Evolutionary conservation across 1,139 yeast species (phyloP), one percentile per base, ranked within the genome.

Genomic region (Candida tropicalis): DNA sequence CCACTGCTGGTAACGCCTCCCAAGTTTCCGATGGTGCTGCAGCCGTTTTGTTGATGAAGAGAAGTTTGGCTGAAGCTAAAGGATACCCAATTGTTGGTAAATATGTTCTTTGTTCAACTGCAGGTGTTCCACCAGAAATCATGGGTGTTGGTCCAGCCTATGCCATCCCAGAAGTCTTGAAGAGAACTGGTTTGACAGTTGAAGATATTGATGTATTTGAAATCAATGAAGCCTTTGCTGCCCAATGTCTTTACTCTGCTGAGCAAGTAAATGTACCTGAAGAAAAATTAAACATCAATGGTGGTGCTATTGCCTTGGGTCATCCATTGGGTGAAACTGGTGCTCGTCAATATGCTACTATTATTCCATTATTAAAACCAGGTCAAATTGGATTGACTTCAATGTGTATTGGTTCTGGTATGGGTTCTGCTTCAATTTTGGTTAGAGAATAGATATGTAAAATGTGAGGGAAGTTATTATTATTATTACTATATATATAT

Each of bases 331-430:
- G 98, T 47, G 84, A 91, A 57, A 91, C 98, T 35, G 98, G 98
- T 61, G 91, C 97, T 16, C 84, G 98, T 69, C 97, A 90, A 70
- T 77, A 88, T 47, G 91, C 97, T 39, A 91, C 98, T 6, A 70
- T 91, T 49, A 67, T 91, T 59, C 78, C 93, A 60, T 91, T 89
- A 68, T 77, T 91, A 59, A 72, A 84, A 65, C 69, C 78, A 38
- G 95, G 95, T 58, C 83, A 89, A 70, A 70, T 89, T 52, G 97
- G 97, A 56, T 83, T 91, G 47, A 87, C 95, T 23, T 86, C 95
- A 51, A 91, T 91, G 98, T 91, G 98, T 73, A 84, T 91, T 55
- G 98, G 98, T 62, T 89, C 97, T 35, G 98, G 98, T 60, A 91
- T 90, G 96, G 98, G 98, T 57, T 97, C 97, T 42, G 98, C 98